Evolutionary conservation across 2,329 filamentous ascomycete genomes (phyloP).

Genomic region (Trichophyton equinum): DNA sequence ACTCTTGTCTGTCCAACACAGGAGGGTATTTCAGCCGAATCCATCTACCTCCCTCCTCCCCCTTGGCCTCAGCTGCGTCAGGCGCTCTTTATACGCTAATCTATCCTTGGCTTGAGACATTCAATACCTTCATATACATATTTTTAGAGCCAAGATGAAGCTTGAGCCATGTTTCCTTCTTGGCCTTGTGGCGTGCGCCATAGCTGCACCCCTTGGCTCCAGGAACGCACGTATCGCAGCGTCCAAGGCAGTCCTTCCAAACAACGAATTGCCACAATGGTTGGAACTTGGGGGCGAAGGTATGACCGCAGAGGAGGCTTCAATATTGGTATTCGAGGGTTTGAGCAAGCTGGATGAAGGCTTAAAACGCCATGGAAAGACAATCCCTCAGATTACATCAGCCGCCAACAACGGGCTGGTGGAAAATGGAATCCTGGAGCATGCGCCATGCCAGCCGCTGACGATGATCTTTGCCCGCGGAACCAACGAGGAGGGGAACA

Average conservation of each 20-base stretch:
- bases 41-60: too few relatives aligned
- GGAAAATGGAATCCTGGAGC: constrained; percentile 30
- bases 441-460: constrained; percentile 30
- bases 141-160: not conserved
- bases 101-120: not conserved
- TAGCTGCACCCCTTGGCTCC: not conserved
- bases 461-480: constrained; percentile 36
- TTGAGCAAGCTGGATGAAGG: not conserved
- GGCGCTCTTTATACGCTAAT: not conserved
- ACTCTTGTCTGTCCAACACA: not conserved
- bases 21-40: too few relatives aligned
- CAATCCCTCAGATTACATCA: not conserved
- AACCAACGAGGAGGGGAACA: constrained; percentile 32
- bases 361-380: not conserved
- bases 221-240: too few relatives aligned
- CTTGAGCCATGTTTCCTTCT: not conserved
- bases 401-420: constrained; percentile 10
- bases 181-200: not conserved
- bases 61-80: too few relatives aligned
- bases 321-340: not conserved
- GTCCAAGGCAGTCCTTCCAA: not conserved
- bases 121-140: not conserved
- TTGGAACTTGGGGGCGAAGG: not conserved
- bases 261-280: not conserved
- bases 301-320: not conserved